Evolutionary conservation across 176 grass and related monocot genomes (phyloP), one percentile per base, ranked within the genome.

Genomic region (Bolboschoenus planiculmis): DNA sequence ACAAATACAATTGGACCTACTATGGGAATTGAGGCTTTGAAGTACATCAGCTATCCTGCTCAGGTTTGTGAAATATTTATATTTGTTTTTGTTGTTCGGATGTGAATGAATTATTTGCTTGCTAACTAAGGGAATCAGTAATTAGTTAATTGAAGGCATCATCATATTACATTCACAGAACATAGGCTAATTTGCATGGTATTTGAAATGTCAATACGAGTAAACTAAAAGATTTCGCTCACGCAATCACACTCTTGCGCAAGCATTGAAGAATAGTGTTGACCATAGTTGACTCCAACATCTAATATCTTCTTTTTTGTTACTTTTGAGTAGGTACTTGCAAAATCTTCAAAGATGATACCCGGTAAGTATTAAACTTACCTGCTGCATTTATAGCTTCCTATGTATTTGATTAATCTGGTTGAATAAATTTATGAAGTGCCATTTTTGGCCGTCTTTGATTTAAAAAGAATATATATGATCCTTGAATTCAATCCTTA

Each of bases 311-410:
- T 63, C 21, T 65, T 30, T 65, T 81, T 48, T 30, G 13, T 30
- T 86, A 39, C 83, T 6, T 88, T 55, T 88, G 48, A 60, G 51
- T 88, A 96, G 97, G 97, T 99, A 13, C 81, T 99, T 61, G 97
- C 91, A 78, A 99, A 99, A 88, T 99, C 93, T 66, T 96, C 93
- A 76, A 99, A 99, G 85, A 99, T 99, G 97, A 96, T 99, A 89
- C 97, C 97, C 47, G 97, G 97, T 96, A 81, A 91, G 85, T 87
- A 64, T 13, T 36, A 15, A 48, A 37, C 23, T 70, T 40, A 30
- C 26, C 72, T 77, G 34, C 18, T 70, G 44, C 5, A 48, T 2
- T 50, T 31, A 33, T 30, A 77, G 14, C 43, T 77, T 53, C 68
- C 46, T 3, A 4, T 48, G 2, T 10, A 23, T 75, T 75, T 50